A percentile compares a stretch with the other conserved stretches of the same genome.
Evolutionary conservation across 169 alveolate species (phyloP).

Genomic region (Cryptosporidium viatorum): DNA sequence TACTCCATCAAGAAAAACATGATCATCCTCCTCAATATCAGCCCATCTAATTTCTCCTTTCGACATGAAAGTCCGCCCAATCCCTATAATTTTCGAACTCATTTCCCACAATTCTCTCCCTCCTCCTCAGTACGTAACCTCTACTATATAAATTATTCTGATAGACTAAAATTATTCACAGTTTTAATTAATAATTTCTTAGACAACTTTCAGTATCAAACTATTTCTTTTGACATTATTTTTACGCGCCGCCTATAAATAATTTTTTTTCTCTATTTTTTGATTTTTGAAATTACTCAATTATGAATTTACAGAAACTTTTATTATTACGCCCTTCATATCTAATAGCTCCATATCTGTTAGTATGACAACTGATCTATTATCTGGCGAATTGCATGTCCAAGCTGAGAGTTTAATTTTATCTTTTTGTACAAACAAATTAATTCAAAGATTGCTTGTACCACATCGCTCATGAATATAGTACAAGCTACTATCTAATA

Average conservation of each 20-base stretch:
- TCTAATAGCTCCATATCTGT: too few species aligned
- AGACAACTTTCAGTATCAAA: too few species aligned
- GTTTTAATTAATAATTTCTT: too few species aligned
- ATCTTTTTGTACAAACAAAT: too few species aligned
- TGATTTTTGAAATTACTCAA: too few species aligned
- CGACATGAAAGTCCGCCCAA: not conserved
- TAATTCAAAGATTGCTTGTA: not conserved
- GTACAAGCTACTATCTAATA: not conserved
- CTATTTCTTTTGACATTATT: not conserved
- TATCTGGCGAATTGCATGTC: too few species aligned
- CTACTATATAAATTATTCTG: not conserved
- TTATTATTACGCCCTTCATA: too few species aligned
- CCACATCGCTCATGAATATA: too few species aligned
- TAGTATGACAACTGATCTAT: too few species aligned
- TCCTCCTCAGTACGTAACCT: not conserved
- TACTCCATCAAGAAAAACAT: not conserved
- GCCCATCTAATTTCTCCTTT: constrained; percentile 13
- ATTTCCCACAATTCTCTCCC: constrained; percentile 5
- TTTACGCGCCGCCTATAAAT: not conserved
- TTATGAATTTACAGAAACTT: too few species aligned
- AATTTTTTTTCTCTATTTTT: too few species aligned
- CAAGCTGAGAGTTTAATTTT: not conserved
- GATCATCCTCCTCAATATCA: constrained; percentile 16
- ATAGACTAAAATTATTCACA: too few species aligned
- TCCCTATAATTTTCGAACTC: not conserved